Evolutionary conservation across 495 filamentous ascomycete genomes (phyloP).

Genomic region (Penicillium antarcticum): DNA sequence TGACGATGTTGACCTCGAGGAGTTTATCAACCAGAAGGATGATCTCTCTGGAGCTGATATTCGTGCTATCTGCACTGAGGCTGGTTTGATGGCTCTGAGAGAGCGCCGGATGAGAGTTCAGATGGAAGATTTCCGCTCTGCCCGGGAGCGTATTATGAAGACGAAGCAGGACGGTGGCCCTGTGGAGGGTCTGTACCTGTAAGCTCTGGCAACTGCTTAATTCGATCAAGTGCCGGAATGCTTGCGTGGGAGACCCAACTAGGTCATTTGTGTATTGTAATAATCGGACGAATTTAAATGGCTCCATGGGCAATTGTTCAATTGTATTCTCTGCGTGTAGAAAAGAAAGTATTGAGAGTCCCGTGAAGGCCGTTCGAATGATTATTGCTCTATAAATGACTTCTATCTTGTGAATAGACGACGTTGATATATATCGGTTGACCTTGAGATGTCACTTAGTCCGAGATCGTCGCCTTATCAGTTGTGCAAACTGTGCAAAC

Average conservation of each 20-base stretch:
- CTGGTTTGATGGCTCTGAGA: constrained; percentile 89
- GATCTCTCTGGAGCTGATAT: constrained; percentile 97
- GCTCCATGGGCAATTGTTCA: background rate
- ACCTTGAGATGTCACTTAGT: background rate
- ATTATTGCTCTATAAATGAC: too few species aligned
- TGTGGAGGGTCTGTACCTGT: constrained; percentile 93
- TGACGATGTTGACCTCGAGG: constrained; percentile 93
- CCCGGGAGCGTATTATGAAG: constrained; percentile 92
- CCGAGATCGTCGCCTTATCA: background rate
- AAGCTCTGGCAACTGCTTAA: constrained; percentile 30
- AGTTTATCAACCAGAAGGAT: constrained; percentile 98
- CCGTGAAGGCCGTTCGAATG: too few species aligned
- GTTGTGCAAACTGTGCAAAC: constrained; percentile 41
- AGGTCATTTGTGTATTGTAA: constrained; percentile 28
- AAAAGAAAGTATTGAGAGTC: too few species aligned
- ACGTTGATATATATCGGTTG: background rate
- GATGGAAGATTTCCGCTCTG: constrained; percentile 95
- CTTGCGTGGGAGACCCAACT: constrained; percentile 10
- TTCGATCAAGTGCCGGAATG: constrained; percentile 2
- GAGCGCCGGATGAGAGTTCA: constrained; percentile 97
- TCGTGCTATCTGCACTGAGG: constrained; percentile 97
- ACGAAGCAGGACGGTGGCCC: constrained; percentile 99
- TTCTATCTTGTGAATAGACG: too few species aligned
- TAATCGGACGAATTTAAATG: constrained; percentile 16
- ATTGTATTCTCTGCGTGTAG: too few species aligned